phyloP scores from a whole-genome alignment of 2,329 filamentous ascomycete species.

The Aspergillus fischeri region DNA sequence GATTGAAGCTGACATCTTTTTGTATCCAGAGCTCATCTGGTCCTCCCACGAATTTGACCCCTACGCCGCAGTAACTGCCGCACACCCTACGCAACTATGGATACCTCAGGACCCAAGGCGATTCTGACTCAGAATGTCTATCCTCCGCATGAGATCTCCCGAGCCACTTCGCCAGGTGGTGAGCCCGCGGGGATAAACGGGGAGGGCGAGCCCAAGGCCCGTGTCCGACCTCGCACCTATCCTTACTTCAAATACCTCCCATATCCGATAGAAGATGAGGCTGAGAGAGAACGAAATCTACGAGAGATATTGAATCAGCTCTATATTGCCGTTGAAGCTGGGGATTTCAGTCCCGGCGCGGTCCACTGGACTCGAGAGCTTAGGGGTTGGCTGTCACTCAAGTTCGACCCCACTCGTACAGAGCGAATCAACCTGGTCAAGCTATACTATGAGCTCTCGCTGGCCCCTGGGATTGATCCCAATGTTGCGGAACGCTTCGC shows the following conservation, averaged over 20 bases:
- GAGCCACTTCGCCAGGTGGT: constrained; percentile 77
- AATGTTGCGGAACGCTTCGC: constrained; percentile 82
- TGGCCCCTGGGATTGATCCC: constrained; percentile 84
- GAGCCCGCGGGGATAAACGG: constrained; percentile 47
- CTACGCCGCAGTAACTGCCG: constrained; percentile 13
- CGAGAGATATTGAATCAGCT: constrained; percentile 88
- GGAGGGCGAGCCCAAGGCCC: constrained; percentile 59
- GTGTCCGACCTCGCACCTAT: constrained; percentile 76
- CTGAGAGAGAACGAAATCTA: constrained; percentile 72
- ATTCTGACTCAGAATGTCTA: constrained; percentile 37
- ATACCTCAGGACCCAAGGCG: constrained; percentile 29
- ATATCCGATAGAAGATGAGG: constrained; percentile 78
- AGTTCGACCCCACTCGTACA: constrained; percentile 90
- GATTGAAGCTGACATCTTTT: constrained; percentile 22
- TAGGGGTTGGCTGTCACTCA: constrained; percentile 88
- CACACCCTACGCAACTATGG: constrained; percentile 29
- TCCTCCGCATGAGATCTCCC: constrained; percentile 66
- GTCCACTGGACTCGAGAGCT: constrained; percentile 97
- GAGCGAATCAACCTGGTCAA: constrained; percentile 78
- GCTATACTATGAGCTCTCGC: constrained; percentile 88
- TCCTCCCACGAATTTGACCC: constrained; percentile 16
- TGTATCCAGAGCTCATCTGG: constrained; percentile 23
- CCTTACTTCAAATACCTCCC: constrained; percentile 89
- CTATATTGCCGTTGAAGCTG: constrained; percentile 84
- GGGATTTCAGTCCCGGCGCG: constrained; percentile 90